Conservation (phyloP, 345 rosid species). For the Sonneratia caseolaris region DNA sequence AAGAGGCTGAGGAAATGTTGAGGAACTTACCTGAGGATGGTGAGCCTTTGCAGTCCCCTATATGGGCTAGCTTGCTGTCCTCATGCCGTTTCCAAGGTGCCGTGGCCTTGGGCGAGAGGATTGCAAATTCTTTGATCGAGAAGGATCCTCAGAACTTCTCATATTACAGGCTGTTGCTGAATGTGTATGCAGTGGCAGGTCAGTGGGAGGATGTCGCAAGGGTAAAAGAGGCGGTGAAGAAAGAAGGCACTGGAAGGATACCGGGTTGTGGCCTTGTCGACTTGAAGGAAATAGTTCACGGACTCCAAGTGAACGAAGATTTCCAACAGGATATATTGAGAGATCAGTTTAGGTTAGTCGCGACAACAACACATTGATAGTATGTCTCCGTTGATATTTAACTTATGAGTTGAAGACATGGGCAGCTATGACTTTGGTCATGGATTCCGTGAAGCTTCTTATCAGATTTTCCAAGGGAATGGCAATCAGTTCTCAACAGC, state of each 20-base stretch:
- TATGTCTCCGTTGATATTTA: neutral
- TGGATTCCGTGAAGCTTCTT: neutral
- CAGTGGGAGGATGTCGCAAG: slow-evolving; percentile 44
- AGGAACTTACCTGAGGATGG: slow-evolving; percentile 27
- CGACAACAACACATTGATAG: neutral
- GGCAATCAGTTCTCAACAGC: neutral
- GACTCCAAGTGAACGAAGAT: slow-evolving; percentile 13
- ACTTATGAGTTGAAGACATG: neutral
- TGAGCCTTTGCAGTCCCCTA: slow-evolving; percentile 30
- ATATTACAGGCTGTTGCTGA: slow-evolving; percentile 45
- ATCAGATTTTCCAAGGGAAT: neutral
- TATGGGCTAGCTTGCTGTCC: slow-evolving; percentile 46
- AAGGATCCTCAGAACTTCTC: slow-evolving; percentile 44
- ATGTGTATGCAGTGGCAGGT: slow-evolving; percentile 48
- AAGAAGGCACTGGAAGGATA: slow-evolving; percentile 27
- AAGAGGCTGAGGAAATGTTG: slow-evolving; percentile 42
- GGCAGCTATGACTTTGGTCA: neutral
- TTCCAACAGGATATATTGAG: slow-evolving; percentile 10
- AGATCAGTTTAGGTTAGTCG: neutral
- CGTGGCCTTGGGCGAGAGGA: slow-evolving; percentile 34
- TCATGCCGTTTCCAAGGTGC: slow-evolving; percentile 39
- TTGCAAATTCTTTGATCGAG: slow-evolving; percentile 38
- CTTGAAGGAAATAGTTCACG: slow-evolving; percentile 53
- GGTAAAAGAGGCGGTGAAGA: slow-evolving; percentile 39
- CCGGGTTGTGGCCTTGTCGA: slow-evolving; percentile 56